A percentile compares a stretch with the other conserved stretches of the same genome.
Conservation (phyloP, 2,329 filamentous ascomycete genomes). For the Aphanoascus verrucosus region DNA sequence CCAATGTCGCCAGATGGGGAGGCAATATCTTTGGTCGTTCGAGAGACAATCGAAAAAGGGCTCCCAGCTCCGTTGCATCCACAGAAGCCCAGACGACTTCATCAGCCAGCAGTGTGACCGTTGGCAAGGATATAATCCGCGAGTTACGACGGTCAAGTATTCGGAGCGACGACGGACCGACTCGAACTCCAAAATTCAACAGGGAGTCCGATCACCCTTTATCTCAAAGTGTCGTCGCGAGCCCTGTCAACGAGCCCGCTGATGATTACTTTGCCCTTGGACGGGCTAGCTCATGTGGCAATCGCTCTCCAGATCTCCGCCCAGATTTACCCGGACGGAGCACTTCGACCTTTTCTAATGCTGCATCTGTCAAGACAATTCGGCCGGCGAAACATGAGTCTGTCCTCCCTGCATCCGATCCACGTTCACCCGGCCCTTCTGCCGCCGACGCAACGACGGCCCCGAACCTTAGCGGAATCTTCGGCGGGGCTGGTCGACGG, state of each 20-base stretch:
- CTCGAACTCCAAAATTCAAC: slow-evolving; percentile 38
- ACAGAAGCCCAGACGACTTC: slow-evolving; percentile 46
- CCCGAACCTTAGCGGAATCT: slow-evolving; percentile 30
- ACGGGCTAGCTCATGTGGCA: slow-evolving; percentile 7
- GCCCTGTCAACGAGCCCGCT: slow-evolving; percentile 44
- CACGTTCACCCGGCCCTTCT: slow-evolving; percentile 21
- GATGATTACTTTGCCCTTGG: slow-evolving; percentile 31
- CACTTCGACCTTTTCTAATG: slow-evolving; percentile 36
- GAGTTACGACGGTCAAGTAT: slow-evolving; percentile 46
- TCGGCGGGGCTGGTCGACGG: slow-evolving; percentile 32
- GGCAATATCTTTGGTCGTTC: slow-evolving; percentile 43
- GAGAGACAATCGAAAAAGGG: slow-evolving; percentile 40
- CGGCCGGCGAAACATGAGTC: slow-evolving; percentile 26
- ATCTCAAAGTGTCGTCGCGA: slow-evolving; percentile 62
- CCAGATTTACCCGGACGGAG: slow-evolving; percentile 33
- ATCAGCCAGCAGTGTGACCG: slow-evolving; percentile 45
- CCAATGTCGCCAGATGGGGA: slow-evolving; percentile 58
- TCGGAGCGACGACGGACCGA: slow-evolving; percentile 46
- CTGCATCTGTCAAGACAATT: slow-evolving; percentile 39
- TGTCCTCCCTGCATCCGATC: slow-evolving; percentile 19
- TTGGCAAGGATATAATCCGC: slow-evolving; percentile 42
- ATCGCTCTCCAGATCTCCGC: slow-evolving; percentile 23
- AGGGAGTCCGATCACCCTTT: slow-evolving; percentile 58
- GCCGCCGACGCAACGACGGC: slow-evolving; percentile 25
- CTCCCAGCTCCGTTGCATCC: slow-evolving; percentile 43